A percentile compares a stretch with the other conserved stretches of the same genome.
These are phyloP conservation scores for Teunomyces tritomae DNA, from an alignment of 805 yeast genomes.

Conservation along the genomic window DNA sequence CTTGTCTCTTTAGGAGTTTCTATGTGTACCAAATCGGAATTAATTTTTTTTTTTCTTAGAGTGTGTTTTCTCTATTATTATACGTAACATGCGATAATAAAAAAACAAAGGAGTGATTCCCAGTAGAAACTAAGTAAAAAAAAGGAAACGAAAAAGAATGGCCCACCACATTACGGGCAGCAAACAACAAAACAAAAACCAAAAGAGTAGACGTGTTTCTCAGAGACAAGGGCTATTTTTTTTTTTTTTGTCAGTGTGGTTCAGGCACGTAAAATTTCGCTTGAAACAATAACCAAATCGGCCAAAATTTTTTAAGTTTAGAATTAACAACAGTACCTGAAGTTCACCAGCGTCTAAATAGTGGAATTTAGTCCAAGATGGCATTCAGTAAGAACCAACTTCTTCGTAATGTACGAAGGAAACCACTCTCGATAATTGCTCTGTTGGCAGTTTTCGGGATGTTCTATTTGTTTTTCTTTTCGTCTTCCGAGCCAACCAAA, in stretches of 20 bases:
- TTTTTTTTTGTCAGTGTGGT: background rate
- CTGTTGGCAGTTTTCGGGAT: conserved; percentile 45
- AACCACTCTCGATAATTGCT: conserved; percentile 46
- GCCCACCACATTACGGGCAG: too few relatives aligned
- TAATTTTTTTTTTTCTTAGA: background rate
- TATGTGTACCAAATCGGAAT: too few relatives aligned
- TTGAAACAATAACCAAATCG: background rate
- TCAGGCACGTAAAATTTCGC: background rate
- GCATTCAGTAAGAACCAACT: conserved; percentile 26
- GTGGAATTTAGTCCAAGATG: conserved; percentile 8
- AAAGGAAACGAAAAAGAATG: too few relatives aligned
- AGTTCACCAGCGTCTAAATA: background rate
- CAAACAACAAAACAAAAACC: background rate
- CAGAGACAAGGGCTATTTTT: background rate
- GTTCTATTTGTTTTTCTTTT: conserved; percentile 41
- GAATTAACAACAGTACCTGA: background rate
- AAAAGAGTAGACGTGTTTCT: background rate
- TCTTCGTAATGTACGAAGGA: conserved; percentile 59
- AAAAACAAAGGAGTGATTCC: too few relatives aligned
- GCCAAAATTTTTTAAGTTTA: background rate
- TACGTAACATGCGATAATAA: too few relatives aligned
- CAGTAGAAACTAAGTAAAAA: too few relatives aligned
- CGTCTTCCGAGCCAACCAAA: conserved; percentile 11
- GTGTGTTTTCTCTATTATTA: background rate
- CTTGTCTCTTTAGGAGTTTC: background rate